A percentile compares a stretch with the other conserved stretches of the same genome.
Evolutionary conservation across 2,329 filamentous ascomycete species (phyloP).

Genomic region (Thielaviopsis punctulata): DNA sequence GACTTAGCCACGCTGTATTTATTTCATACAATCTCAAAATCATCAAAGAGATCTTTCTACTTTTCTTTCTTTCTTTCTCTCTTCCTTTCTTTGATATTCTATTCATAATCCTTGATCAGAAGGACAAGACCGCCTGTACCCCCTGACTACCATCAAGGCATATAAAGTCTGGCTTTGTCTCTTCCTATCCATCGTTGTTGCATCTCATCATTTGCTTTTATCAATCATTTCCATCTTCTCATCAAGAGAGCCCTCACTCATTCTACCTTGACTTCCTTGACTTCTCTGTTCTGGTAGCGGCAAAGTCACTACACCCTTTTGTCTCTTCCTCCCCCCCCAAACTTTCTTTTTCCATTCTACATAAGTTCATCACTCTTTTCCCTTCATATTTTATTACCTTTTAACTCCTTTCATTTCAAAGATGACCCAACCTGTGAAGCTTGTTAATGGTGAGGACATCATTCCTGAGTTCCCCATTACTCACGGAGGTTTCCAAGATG

Average conservation of each 20-base stretch:
- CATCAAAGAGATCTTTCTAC: neutral
- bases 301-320: no score
- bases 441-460: neutral
- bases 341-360: no score
- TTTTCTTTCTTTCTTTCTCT: neutral
- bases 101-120: neutral
- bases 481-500: constrained; percentile 1
- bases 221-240: neutral
- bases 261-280: neutral
- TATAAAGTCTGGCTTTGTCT: neutral
- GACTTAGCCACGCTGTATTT: neutral
- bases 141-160: no score
- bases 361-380: neutral
- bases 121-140: no score
- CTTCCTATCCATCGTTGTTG: neutral
- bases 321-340: no score
- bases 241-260: no score
- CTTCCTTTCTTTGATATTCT: no score
- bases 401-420: neutral
- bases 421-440: neutral
- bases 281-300: neutral
- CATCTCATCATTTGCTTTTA: no score
- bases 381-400: neutral
- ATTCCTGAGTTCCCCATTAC: neutral
- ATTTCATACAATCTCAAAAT: neutral